Evolutionary conservation across 108 stramenopile genomes (phyloP), one percentile per base, ranked within the genome.

Genomic region (Skeletonema grethae): DNA sequence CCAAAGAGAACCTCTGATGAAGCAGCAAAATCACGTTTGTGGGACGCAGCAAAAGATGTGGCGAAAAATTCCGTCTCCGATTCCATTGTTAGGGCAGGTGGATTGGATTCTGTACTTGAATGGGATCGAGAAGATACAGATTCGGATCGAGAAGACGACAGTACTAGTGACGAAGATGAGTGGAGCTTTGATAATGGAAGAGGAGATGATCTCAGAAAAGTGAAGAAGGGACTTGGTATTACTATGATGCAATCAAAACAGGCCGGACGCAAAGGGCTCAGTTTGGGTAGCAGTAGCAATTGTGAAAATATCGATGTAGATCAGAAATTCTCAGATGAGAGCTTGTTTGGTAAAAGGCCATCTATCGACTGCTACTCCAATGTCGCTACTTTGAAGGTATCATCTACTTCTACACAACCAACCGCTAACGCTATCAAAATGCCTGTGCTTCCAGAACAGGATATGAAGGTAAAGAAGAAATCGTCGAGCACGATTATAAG

Each of bases 1-100:
- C 87, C 80, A n/a, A 88, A 87, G 64, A 83, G 82, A 61, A 57
- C 85, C 9, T 67, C 85, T 34, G 76, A 84, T 9, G 82, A 88
- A 41, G 83, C 83, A 1, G 59, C 86, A 20, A 85, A 84, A 34
- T 34, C 31, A 3, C 59, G 70, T 67, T 22, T 57, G 59, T 53
- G 75, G 81, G 24, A 31, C 34, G 65, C 45, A 31, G 48, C 28
- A 36, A 24, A 65, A 3, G 25, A 50, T 3, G 36, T 41, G 34
- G 2, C 39, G 24, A 63, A 2, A 20, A 15, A 5, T 63, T 63
- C 4, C 39, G 32, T 32, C 20, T 67, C 12, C 64, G 62, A 39
- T 35, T 65, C 29, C 70, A 63, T 12, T 61, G 61, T 7, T 57
- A 65, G 10, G 61, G 72, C 28, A 45, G 62, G 9, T 13, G 8